phyloP scores from a whole-genome alignment of 176 grass and related monocot species.

The Ensete glaucum region DNA sequence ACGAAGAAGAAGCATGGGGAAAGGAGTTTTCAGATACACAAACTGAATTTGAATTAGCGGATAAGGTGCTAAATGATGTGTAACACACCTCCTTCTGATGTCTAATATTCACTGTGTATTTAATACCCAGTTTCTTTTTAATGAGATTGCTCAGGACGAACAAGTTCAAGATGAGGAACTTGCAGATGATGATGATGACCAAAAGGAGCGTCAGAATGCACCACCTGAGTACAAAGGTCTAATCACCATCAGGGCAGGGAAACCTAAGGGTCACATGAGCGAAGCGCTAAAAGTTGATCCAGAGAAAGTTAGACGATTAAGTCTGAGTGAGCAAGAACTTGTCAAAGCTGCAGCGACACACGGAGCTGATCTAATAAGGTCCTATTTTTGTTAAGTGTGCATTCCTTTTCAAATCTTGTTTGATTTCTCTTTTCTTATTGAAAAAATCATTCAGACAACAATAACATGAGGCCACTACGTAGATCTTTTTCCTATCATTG shows the following conservation, averaged over 20 bases:
- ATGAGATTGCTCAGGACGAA: background rate
- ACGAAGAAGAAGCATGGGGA: conserved; percentile 14
- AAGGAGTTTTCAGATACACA: conserved; percentile 11
- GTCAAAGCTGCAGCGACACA: conserved; percentile 3
- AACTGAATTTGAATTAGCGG: background rate
- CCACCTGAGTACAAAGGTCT: conserved; percentile 10
- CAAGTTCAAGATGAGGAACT: background rate
- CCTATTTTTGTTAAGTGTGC: background rate
- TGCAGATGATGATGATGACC: conserved; percentile 4
- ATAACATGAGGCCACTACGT: background rate
- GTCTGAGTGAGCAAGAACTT: conserved; percentile 21
- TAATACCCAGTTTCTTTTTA: too few relatives aligned
- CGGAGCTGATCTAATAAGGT: background rate
- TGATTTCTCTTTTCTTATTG: background rate
- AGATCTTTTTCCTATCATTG: background rate
- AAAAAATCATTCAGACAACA: background rate
- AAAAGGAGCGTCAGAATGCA: background rate
- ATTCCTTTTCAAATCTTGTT: background rate
- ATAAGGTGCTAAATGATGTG: background rate
- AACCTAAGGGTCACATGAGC: conserved; percentile 6
- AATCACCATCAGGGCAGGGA: conserved; percentile 13
- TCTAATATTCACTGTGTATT: too few relatives aligned
- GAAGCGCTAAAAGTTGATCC: conserved; percentile 14
- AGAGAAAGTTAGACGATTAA: conserved; percentile 18
- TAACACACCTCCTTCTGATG: background rate